Evolutionary conservation across 2,329 filamentous ascomycete species (phyloP), one percentile per base, ranked within the genome.

Genomic region (Pseudodiploospora longispora): DNA sequence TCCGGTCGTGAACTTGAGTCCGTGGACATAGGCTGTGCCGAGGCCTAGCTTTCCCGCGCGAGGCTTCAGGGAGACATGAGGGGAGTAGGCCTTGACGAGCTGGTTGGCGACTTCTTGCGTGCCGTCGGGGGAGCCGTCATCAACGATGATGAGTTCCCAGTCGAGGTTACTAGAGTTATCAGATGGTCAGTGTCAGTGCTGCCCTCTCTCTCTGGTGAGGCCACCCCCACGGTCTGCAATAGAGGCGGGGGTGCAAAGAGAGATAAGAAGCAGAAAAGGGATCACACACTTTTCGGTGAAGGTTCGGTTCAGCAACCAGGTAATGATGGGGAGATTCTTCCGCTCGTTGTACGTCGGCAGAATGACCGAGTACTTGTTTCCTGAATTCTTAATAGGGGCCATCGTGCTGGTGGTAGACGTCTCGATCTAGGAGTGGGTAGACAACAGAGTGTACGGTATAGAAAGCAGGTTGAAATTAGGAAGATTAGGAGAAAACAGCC

Each of bases 281-380:
- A 10, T 27, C 6, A 39, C 80, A 52, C 74, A 96, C 91, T 85
- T 76, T 66, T 95, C 81, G 41, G 83, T 87, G 67, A 97, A 97
- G 51, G 84, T 96, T 65, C 83, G 84, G 71, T 95, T 87, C 55
- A 98, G 78, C 66, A 98, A 74, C 87, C 89, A 97, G 60, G 85
- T 80, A 63, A 97, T 88, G 65, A 98, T 93, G 59, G 93, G 93
- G 55, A 98, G 81, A 71, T 98, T 98, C 67, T 82, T 83, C 63
- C 93, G 87, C 78, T 98, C 93, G 67, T 98, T 97, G 80, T 95
- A 98, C 50, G 93, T 98, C 46, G 93, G 93, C 53, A 98, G 81
- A 62, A 98, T 91, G 63, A 98, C 84, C 55, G 91, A 95, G 78
- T 96, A 98, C 71, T 91, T 95, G 76, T 93, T 59, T 57, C 66